phyloP scores from a whole-genome alignment of 1,139 yeast genomes.

The Lodderomyces beijingensis region DNA sequence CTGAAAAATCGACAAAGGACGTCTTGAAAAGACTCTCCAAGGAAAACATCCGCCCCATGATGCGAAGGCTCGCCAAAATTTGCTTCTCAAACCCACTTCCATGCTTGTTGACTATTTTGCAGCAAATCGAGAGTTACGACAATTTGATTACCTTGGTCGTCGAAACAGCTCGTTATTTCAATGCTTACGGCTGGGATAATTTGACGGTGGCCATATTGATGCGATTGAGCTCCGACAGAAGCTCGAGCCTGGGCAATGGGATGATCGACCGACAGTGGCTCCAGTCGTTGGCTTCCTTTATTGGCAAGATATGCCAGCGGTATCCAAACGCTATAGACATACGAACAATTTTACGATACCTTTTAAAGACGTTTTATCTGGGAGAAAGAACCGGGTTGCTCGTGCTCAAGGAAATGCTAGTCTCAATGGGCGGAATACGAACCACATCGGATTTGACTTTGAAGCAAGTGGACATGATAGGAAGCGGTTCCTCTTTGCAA shows the following conservation, averaged over 20 bases:
- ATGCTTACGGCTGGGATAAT: conserved; percentile 81
- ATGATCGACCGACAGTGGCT: conserved; percentile 82
- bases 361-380: conserved; percentile 61
- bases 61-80: conserved; percentile 73
- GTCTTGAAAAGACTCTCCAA: conserved; percentile 82
- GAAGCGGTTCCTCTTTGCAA: conserved; percentile 59
- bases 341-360: conserved; percentile 52
- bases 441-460: conserved; percentile 60
- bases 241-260: conserved; percentile 73
- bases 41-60: conserved; percentile 73
- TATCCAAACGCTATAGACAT: conserved; percentile 51
- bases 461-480: conserved; percentile 62
- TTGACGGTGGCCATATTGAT: conserved; percentile 69
- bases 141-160: conserved; percentile 77
- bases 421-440: conserved; percentile 81
- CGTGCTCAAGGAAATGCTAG: conserved; percentile 64
- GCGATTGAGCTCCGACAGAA: conserved; percentile 65
- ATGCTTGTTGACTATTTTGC: conserved; percentile 57
- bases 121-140: conserved; percentile 87
- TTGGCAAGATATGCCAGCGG: conserved; percentile 57
- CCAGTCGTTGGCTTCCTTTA: conserved; percentile 63
- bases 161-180: conserved; percentile 75
- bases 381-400: conserved; percentile 63
- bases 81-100: conserved; percentile 81
- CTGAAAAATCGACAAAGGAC: conserved; percentile 81